Percentiles rank a stretch among this genome's conserved stretches.
phyloP scores from a whole-genome alignment of 2,329 filamentous ascomycete genomes.

The Pseudocercospora pini-densiflorae region DNA sequence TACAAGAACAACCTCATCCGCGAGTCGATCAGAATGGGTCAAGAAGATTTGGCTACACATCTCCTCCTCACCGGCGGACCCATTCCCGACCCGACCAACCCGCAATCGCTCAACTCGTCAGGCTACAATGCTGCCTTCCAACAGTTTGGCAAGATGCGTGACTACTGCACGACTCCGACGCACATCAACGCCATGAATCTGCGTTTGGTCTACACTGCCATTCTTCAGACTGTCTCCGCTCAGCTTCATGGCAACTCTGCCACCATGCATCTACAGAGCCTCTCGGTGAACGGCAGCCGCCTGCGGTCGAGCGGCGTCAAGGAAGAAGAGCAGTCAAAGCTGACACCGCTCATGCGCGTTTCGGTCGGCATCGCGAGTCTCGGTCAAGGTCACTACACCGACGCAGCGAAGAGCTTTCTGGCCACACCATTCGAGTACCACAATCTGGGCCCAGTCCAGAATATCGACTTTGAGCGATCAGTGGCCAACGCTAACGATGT shows the following conservation, averaged over 20 bases:
- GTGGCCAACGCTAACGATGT: conserved; percentile 84
- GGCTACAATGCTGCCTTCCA: conserved; percentile 74
- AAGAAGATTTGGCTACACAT: conserved; percentile 88
- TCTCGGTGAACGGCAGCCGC: conserved; percentile 61
- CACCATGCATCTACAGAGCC: conserved; percentile 56
- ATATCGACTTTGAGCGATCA: conserved; percentile 66
- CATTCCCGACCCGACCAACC: conserved; percentile 31
- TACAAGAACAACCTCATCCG: conserved; percentile 98
- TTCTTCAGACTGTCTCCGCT: conserved; percentile 73
- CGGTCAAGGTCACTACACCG: conserved; percentile 59
- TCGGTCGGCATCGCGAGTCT: conserved; percentile 67
- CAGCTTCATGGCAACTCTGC: conserved; percentile 42
- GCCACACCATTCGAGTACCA: conserved; percentile 59
- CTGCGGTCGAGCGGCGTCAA: conserved; percentile 51
- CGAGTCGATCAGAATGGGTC: conserved; percentile 91
- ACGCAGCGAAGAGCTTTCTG: conserved; percentile 76
- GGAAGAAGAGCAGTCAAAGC: conserved; percentile 61
- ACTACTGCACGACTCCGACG: conserved; percentile 81
- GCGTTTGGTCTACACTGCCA: conserved; percentile 74
- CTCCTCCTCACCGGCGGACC: conserved; percentile 73
- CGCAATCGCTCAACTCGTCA: conserved; percentile 23
- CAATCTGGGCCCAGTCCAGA: conserved; percentile 47
- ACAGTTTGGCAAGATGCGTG: conserved; percentile 83
- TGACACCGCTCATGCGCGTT: conserved; percentile 67
- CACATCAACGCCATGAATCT: conserved; percentile 84